Base-by-base conservation (phyloP, 306 rosid genomes). In the Dicorynia guianensis region DNA sequence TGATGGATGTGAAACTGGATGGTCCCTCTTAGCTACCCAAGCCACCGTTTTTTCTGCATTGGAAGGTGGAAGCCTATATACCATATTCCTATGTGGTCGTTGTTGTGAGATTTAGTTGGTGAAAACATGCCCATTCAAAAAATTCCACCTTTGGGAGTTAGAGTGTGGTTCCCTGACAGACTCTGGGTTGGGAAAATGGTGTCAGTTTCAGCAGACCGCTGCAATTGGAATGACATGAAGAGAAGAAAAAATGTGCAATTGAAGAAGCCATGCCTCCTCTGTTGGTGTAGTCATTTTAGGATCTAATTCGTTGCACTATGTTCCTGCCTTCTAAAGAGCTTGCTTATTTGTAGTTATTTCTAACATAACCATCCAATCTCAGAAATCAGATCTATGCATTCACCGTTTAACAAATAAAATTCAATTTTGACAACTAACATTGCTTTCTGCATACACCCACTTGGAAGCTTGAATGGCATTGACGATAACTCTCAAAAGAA, bases 1-100 rank as follows among this genome's bases (percentile, higher is more conserved):
- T 48, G 36, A 47, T 12, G 86, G 74, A 67, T 81, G 74, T 8
- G 82, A 70, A 33, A 81, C 67, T 49, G 80, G 89, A 1, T 13
- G 50, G 56, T 85, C 34, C 73, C 80, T 57, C 7, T 84, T 84
- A 4, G 85, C 83, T 35, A 80, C 79, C 88, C 88, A 84, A 8
- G 77, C 85, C 10, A 81, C 76, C 0, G 79, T 75, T 46, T 79
- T 71, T 40, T 78, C 9, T 0, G 55, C 6, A 60, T 18, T 25
- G 1, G 30, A 25, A 25, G 30, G 1, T 0, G 67, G 76, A 4
- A 73, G 40, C 0, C 63, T 66, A 60, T 62, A 55, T 85, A 85
- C 88, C 86, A 85, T 18, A 85, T 85, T 9, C 85, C 87, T 36
- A 76, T 11, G 44, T 82, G 79, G 14, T 79, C 56, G 42, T 56